phyloP scores from a whole-genome alignment of 75 land plant genomes.

The Azolla pinnata region DNA sequence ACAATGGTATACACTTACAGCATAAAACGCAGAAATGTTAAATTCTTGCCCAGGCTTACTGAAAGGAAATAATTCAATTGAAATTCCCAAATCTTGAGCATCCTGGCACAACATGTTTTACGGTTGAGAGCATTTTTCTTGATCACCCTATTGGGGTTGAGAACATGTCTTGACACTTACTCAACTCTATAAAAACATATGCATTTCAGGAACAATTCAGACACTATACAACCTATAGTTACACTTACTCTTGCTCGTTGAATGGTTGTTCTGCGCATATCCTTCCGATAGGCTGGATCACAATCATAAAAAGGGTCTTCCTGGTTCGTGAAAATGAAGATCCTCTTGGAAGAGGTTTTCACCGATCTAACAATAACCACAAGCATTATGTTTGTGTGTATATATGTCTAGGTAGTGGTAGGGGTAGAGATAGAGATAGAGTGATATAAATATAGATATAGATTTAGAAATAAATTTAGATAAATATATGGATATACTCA shows the following conservation, averaged over 20 bases:
- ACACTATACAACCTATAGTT: background rate
- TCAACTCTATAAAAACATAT: no score
- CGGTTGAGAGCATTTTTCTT: no score
- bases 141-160: no score
- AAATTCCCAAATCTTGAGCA: conserved; percentile 87
- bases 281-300: conserved; percentile 41
- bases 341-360: conserved; percentile 62
- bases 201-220: conserved; percentile 5
- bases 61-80: conserved; percentile 72
- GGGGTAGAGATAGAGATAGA: no score
- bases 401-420: no score
- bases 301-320: conserved; percentile 85
- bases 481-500: no score
- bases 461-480: no score
- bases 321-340: conserved; percentile 81
- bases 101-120: no score
- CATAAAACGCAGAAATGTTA: conserved; percentile 59
- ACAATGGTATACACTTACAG: conserved; percentile 32
- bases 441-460: no score
- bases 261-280: conserved; percentile 80
- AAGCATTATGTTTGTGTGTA: no score
- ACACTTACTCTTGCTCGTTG: conserved; percentile 78
- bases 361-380: conserved; percentile 41
- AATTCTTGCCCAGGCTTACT: conserved; percentile 54
- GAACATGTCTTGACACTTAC: no score